These are phyloP conservation scores for Gymnopus androsaceus DNA, from an alignment of 1,284 basidiomycete genomes.

Conservation along the genomic window DNA sequence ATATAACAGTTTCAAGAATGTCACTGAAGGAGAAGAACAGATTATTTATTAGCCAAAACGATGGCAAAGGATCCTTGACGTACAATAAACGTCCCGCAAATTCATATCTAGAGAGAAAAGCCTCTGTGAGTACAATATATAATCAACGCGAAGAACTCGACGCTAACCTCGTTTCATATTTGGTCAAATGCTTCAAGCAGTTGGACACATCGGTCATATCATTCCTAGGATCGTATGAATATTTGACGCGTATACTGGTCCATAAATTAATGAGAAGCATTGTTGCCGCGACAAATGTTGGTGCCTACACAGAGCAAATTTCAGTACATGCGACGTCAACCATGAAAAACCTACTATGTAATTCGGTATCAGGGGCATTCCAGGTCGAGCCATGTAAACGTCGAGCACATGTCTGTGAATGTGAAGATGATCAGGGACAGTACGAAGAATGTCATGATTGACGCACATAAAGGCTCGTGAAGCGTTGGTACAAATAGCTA, in stretches of 20 bases:
- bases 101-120: background rate
- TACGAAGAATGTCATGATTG: background rate
- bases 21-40: background rate
- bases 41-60: background rate
- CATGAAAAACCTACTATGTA: conserved; percentile 22
- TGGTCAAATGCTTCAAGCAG: conserved; percentile 61
- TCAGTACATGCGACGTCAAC: conserved; percentile 20
- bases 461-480: conserved; percentile 44
- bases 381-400: background rate
- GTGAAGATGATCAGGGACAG: no score
- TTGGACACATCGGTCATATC: conserved; percentile 68
- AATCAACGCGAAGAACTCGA: background rate
- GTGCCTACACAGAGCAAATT: conserved; percentile 25
- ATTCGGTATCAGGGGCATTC: background rate
- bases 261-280: conserved; percentile 75
- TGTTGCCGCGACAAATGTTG: conserved; percentile 38
- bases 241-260: conserved; percentile 58
- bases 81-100: conserved; percentile 6
- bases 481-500: conserved; percentile 24
- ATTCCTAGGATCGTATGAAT: conserved; percentile 50
- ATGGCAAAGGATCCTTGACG: background rate
- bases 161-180: conserved; percentile 34
- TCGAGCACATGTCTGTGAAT: conserved; percentile 54
- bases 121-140: background rate
- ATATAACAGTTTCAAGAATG: conserved; percentile 2